phyloP scores from a whole-genome alignment of 345 rosid genomes.

The Eucalyptus lansdowneana region DNA sequence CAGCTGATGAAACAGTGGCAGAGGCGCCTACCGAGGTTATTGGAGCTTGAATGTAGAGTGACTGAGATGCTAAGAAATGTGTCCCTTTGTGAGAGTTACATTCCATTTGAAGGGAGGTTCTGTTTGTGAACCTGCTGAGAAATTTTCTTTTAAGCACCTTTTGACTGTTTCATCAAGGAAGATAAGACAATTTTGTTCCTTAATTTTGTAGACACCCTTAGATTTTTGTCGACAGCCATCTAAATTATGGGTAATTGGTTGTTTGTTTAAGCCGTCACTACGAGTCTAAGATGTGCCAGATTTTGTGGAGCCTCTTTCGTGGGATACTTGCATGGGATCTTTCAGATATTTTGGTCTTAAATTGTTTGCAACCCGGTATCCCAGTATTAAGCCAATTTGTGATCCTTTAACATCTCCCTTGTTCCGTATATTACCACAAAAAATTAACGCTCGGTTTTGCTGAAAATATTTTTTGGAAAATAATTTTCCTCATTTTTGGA shows the following conservation, averaged over 20 bases:
- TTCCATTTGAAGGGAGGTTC: neutral
- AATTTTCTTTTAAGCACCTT: neutral
- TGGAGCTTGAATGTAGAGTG: slow-evolving; percentile 27
- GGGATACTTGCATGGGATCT: neutral
- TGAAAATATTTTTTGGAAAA: too few species aligned
- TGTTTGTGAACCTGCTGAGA: neutral
- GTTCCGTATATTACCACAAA: too few species aligned
- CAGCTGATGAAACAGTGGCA: slow-evolving; percentile 54
- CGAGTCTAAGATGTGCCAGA: neutral
- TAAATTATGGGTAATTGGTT: neutral
- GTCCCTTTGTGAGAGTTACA: neutral
- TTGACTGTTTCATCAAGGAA: neutral
- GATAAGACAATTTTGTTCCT: neutral
- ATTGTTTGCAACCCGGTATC: neutral
- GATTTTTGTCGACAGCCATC: neutral
- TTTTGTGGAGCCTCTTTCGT: neutral
- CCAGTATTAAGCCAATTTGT: neutral
- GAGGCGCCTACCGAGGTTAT: slow-evolving; percentile 52
- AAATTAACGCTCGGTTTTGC: too few species aligned
- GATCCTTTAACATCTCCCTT: neutral
- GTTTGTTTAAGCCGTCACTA: neutral
- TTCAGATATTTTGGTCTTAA: neutral
- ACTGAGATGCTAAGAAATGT: neutral
- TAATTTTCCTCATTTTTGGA: too few species aligned
- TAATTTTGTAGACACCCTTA: neutral